Evolutionary conservation across 805 yeast genomes (phyloP).

Genomic region (Suhomyces kilbournensis): DNA sequence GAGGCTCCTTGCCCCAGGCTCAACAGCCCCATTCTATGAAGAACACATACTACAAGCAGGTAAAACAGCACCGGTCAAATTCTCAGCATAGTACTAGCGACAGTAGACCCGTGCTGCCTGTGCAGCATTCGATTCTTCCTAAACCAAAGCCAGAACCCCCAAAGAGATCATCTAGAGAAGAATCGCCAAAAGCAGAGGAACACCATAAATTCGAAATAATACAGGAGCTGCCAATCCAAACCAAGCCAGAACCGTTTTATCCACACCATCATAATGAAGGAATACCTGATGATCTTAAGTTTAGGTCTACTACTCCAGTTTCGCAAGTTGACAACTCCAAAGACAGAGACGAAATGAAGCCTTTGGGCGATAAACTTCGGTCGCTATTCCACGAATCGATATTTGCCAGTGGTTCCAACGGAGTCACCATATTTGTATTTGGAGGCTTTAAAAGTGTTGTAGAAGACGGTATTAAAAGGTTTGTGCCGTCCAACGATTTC

Average conservation of each 20-base stretch:
- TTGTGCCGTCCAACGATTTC: constrained; percentile 33
- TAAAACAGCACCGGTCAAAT: constrained; percentile 31
- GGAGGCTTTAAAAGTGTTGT: constrained; percentile 33
- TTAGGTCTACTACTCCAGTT: background rate
- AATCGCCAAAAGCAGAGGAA: background rate
- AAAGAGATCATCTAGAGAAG: background rate
- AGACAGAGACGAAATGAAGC: background rate
- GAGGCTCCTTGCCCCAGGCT: constrained; percentile 3
- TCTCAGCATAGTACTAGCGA: constrained; percentile 12
- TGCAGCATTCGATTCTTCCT: constrained; percentile 1
- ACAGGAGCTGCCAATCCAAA: background rate
- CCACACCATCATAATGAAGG: background rate
- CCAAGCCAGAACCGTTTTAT: background rate
- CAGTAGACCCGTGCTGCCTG: constrained; percentile 23
- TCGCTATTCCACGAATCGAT: constrained; percentile 8
- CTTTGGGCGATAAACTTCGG: background rate
- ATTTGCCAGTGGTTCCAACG: constrained; percentile 8
- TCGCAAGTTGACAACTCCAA: background rate
- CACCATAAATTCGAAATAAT: background rate
- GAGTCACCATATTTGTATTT: constrained; percentile 32
- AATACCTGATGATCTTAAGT: background rate
- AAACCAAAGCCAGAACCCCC: background rate
- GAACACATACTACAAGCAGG: constrained; percentile 31
- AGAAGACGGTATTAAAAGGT: constrained; percentile 15
- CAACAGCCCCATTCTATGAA: constrained; percentile 16